Base-by-base conservation (phyloP, 2,329 filamentous ascomycete species). In the Nemania sp. region DNA sequence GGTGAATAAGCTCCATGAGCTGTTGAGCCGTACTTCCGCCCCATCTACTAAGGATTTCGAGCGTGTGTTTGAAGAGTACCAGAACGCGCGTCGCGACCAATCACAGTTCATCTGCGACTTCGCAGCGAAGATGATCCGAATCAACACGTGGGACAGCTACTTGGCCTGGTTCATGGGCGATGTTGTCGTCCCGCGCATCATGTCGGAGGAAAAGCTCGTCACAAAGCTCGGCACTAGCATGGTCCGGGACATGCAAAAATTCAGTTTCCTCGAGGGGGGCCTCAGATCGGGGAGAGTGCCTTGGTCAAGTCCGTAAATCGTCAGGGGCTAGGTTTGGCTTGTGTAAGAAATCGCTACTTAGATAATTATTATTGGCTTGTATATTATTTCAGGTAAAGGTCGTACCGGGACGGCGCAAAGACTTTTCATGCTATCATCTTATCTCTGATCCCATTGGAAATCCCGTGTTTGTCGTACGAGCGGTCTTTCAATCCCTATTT, bases 81-180 rank as follows among this genome's bases (percentile, higher is more conserved):
- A 61, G 47, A 40, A 47, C 5, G 5, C 14, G 15, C 52, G 58
- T n/a, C 56, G 52, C 12, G 43, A 46, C 6, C 56, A 61, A 30
- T 49, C 58, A 5, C 33, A 12, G 5, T 2, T 23, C 3, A 50
- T 56, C 33, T 54, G 46, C 4, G 39, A 39, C 6, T 3, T 54
- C n/a, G 49, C 58, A 2, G 56, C 49, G 4, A 24, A 11, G n/a
- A 17, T 49, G 23, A 52, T 61, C 20, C 52, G 56, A 2, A 26
- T 39, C 15, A 55, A 49, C 9, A 59, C 56, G 3, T 59, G 58
- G 58, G 56, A 59, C 14, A 56, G 42, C 39, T 61, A 52, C 17
- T 5, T 54, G 36, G 20, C 20, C 3, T 56, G 56, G 56, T 49
- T 61, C 12, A 12, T 59, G 20, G 52, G 31, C 1, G 58, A 61